Evolutionary conservation across 1,284 basidiomycete species (phyloP), one percentile per base, ranked within the genome.

Genomic region (Cryptococcus jaspeensis): DNA sequence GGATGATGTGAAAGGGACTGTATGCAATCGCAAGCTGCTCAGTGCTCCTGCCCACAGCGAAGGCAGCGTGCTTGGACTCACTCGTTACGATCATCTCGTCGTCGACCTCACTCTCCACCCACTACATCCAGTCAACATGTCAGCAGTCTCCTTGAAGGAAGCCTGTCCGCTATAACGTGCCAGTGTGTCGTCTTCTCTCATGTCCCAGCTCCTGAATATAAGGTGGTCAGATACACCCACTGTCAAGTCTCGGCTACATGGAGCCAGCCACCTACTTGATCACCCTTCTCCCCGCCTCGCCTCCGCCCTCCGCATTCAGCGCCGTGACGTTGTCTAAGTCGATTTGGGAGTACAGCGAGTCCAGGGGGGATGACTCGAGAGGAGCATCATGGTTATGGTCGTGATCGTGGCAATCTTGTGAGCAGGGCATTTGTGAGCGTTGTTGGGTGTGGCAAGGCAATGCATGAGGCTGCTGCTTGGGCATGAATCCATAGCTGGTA

Each of bases 1-100:
- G 32, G 71, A 72, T 0, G 74, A 69, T 0, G 65, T 74, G 64
- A 78, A 78, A 13, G 76, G 76, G 48, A 78, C 76, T 77, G 57
- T 13, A 22, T 13, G 37, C 1, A 23, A 16, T 8, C 39, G 59
- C 4, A 59, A 52, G 37, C 13, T 5, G 38, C 16, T 25, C 35
- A n/a, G 25, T 35, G 7, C 8, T 9, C 13, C 15, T 15, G 49
- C 23, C 3, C 12, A 16, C 12, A 41, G 12, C 50, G 20, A 22
- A 42, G 32, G 25, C 12, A 46, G 8, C 15, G 45, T 20, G 22
- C 5, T 4, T 9, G 7, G 9, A 48, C 74, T 60, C 40, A 76
- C 76, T 75, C 41, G 71, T 68, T 36, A 78, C 62, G 51, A 78
- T 73, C 48, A 78, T 55, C 2, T 71, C 71, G 51, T 77, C 76